Evolutionary conservation across 495 filamentous ascomycete genomes (phyloP).

Genomic region (Tuber magnatum): DNA sequence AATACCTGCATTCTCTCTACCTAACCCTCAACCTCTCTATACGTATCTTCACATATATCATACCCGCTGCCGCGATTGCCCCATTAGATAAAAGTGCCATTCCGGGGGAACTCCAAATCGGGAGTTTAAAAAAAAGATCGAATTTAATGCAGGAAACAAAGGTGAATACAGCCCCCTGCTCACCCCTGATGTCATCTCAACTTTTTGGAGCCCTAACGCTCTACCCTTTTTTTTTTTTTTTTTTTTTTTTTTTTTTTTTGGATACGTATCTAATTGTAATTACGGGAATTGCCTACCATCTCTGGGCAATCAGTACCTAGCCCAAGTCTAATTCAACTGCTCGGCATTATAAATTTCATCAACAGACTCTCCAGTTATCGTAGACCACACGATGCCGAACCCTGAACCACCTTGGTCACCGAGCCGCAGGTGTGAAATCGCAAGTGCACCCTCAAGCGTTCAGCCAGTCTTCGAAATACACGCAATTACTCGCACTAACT

Average conservation of each 20-base stretch:
- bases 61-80: too few species aligned
- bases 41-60: too few species aligned
- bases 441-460: constrained; percentile 27
- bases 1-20: too few species aligned
- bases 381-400: not conserved
- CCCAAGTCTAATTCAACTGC: not conserved
- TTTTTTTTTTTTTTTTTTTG: too few species aligned
- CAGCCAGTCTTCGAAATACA: constrained; percentile 84
- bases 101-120: too few species aligned
- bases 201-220: not conserved
- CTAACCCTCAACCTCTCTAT: too few species aligned
- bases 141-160: too few species aligned
- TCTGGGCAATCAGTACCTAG: not conserved
- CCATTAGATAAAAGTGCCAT: too few species aligned
- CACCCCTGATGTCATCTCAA: not conserved
- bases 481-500: constrained; percentile 80
- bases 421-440: not conserved
- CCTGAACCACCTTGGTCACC: not conserved
- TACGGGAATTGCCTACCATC: not conserved
- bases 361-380: not conserved
- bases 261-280: not conserved
- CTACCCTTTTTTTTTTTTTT: too few species aligned
- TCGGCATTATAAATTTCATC: not conserved
- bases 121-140: too few species aligned
- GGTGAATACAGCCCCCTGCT: too few species aligned